Percentiles rank a stretch among this genome's conserved stretches.
These are phyloP conservation scores for Cucumis cinereus DNA, from an alignment of 306 rosid genomes.

Conservation along the genomic window DNA sequence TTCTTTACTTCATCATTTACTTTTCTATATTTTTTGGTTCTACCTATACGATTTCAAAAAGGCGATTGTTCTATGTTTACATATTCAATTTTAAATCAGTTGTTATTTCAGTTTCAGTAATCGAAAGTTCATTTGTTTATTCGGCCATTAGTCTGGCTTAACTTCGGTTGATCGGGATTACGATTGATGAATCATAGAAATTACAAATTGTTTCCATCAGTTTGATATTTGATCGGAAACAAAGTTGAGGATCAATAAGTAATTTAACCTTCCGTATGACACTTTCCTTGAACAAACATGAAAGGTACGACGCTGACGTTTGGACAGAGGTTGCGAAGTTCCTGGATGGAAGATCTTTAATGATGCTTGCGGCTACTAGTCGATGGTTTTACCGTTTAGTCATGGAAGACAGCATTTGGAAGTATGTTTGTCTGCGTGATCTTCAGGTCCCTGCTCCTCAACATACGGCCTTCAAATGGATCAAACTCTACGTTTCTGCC, in stretches of 20 bases:
- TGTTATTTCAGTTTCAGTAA: neutral
- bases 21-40: neutral
- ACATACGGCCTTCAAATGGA: conserved; percentile 52
- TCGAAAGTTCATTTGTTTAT: neutral
- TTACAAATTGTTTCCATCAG: neutral
- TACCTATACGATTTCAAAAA: neutral
- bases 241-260: neutral
- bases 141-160: neutral
- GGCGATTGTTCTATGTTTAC: neutral
- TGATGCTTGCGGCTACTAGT: conserved; percentile 68
- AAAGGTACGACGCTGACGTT: conserved; percentile 75
- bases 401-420: conserved; percentile 77
- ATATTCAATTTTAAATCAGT: neutral
- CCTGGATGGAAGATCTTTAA: conserved; percentile 72
- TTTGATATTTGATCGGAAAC: neutral
- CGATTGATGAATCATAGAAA: neutral
- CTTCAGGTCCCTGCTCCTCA: conserved; percentile 70
- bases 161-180: neutral
- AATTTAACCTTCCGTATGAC: neutral
- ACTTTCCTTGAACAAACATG: neutral
- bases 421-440: conserved; percentile 61
- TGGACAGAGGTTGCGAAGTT: conserved; percentile 83
- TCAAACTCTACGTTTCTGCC: conserved; percentile 61
- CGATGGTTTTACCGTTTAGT: conserved; percentile 61
- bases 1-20: neutral